Evolutionary conservation across 768 basidiomycete species (phyloP).

Genomic region (Termitomyces sp.): DNA sequence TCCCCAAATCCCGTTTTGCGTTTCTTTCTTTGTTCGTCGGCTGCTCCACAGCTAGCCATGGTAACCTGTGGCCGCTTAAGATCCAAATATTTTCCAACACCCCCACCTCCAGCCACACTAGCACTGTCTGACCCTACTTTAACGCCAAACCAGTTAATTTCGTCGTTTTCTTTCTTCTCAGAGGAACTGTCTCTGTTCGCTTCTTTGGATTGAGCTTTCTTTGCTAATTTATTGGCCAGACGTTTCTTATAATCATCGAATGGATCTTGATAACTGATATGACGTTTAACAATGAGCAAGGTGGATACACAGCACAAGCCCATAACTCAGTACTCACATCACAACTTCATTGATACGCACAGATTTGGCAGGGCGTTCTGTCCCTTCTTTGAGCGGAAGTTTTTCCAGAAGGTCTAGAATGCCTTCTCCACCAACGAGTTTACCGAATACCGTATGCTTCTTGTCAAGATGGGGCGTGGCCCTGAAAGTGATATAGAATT

Average conservation of each 20-base stretch:
- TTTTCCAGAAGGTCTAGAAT: constrained; percentile 81
- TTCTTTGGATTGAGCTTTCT: constrained; percentile 36
- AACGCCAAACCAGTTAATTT: constrained; percentile 85
- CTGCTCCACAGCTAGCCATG: constrained; percentile 9
- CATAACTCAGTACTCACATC: constrained; percentile 49
- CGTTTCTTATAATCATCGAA: constrained; percentile 90
- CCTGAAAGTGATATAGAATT: constrained; percentile 91
- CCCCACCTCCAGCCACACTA: constrained; percentile 28
- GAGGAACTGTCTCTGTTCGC: constrained; percentile 20
- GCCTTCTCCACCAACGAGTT: constrained; percentile 93
- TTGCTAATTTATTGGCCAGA: constrained; percentile 72
- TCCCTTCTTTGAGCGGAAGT: constrained; percentile 74
- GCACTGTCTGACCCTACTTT: constrained; percentile 56
- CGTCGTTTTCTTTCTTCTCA: constrained; percentile 58
- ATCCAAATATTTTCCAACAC: constrained; percentile 79
- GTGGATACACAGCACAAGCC: neutral
- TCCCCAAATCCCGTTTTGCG: constrained; percentile 87
- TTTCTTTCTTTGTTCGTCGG: constrained; percentile 67
- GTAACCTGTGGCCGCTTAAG: constrained; percentile 39
- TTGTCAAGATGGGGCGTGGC: constrained; percentile 81
- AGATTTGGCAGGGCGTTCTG: constrained; percentile 81
- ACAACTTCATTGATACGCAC: constrained; percentile 82
- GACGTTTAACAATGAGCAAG: neutral
- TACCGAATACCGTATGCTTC: constrained; percentile 96
- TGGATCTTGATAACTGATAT: constrained; percentile 80